Evolutionary conservation across 2,329 filamentous ascomycete species (phyloP), one percentile per base, ranked within the genome.

Genomic region (Boeremia lycopersici): DNA sequence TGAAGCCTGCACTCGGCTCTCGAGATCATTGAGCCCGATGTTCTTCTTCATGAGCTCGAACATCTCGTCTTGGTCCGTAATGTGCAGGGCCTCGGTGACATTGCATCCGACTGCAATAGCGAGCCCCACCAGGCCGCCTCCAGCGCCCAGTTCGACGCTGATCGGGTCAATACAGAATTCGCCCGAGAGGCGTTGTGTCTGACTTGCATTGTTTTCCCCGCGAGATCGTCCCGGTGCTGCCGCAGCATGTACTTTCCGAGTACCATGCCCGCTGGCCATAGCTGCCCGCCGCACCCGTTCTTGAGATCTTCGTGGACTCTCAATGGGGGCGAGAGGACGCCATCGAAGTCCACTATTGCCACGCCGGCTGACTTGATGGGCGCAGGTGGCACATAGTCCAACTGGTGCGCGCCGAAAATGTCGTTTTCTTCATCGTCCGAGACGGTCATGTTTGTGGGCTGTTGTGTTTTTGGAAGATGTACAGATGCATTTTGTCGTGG

Each of bases 201-300:
- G 25, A 84, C 87, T 74, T 74, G 96, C 90, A 96, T 91, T 75
- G 85, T 84, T 61, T 89, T 87, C 53, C 84, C 79, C 53, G 75
- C 76, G 60, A 96, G 74, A 62, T 84, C 78, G n/a, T 83, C 77
- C 59, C 79, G 79, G 65, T 90, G 89, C 69, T 87, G 87, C 47
- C 88, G 84, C 55, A 98, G 81, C 82, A 98, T 84, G 72, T 98
- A 96, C 75, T 89, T 91, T 17, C 89, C 85, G 48, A 99, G 81
- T 13, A 95, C 85, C 86, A 96, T 89, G 10, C 95, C 95, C 0
- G 93, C 93, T 3, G 93, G 93, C 95, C 95, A 98, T 10, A 96
- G 83, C 76, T 96, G 90, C 2, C 95, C 95, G 43, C 95, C 95
- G 74, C 95, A 98, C 57, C 95, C 95, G 60, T 90, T 86, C 53